Evolutionary conservation across 2,329 filamentous ascomycete species (phyloP), one percentile per base, ranked within the genome.

Genomic region (Aspergillus piperis): DNA sequence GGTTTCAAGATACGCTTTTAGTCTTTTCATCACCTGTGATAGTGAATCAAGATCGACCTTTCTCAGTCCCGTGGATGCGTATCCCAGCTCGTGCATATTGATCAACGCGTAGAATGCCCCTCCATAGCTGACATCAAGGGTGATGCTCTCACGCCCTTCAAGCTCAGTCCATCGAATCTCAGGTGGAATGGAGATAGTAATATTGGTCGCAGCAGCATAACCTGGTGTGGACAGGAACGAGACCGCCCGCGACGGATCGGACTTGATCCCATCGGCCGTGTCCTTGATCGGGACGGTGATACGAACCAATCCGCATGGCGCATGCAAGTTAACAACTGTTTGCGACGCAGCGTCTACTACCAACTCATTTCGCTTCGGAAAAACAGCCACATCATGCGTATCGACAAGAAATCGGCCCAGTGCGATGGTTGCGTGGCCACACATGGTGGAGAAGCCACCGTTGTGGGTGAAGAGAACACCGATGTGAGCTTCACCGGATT

Each of bases 401-500:
- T 81, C 79, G 19, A 80, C 71, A 0, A 80, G 67, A 54, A 77
- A 80, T 3, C 78, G 72, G 2, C 80, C 80, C 11, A 84, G 64
- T 0, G 82, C 82, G 49, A 84, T 80, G 0, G 81, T 83, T 2
- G 80, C 81, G 64, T 84, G 82, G 3, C 82, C 82, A 61, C 81
- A 83, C 74, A 83, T 82, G 5, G 80, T 82, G 7, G 78, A 81
- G 53, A 78, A 83, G 0, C 79, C 81, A 3, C 79, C 78, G 32
- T 81, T 81, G 32, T 80, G 79, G 61, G 74, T 74, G 67, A 83
- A 83, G 2, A 83, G 64, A 0, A 81, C 78, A 3, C 81, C 81
- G 25, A 83, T 78, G 62, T 83, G 72, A 0, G 81, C 82, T 17
- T 77, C 63, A 2, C 76, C 75, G 2, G 65, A 61, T 8, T 54